Conservation (phyloP, 2,329 filamentous ascomycete genomes). For the Emergomyces orientalis region DNA sequence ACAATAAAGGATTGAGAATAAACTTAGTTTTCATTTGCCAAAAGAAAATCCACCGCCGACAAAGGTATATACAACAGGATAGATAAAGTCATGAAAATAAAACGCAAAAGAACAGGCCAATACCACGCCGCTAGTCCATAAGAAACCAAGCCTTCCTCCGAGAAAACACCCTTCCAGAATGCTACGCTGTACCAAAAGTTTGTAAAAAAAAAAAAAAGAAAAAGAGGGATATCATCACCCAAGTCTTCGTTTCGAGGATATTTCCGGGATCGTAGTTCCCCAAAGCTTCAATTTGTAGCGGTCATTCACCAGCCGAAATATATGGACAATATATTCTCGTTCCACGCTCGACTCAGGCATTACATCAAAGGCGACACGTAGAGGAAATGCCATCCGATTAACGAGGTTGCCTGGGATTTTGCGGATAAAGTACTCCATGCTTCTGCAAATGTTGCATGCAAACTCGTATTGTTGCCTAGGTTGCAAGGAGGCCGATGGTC, state of each 20-base stretch:
- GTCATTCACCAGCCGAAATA: conserved; percentile 16
- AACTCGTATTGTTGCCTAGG: conserved; percentile 21
- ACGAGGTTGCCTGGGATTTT: conserved; percentile 22
- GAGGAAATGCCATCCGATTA: conserved; percentile 24
- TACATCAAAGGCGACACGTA: conserved; percentile 22
- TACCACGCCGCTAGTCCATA: background rate
- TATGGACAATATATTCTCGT: conserved; percentile 19
- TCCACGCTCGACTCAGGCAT: conserved; percentile 23
- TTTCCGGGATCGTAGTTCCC: conserved; percentile 8
- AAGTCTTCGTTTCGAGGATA: background rate
- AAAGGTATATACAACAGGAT: background rate
- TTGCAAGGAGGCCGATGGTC: conserved; percentile 18
- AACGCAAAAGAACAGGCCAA: background rate
- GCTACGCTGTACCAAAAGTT: background rate
- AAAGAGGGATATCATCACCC: background rate
- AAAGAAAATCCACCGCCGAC: background rate
- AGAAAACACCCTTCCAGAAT: background rate
- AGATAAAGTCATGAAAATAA: background rate
- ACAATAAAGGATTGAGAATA: background rate
- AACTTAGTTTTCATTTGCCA: background rate
- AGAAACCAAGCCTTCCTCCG: background rate
- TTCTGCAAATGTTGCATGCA: conserved; percentile 26
- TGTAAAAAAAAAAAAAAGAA: background rate
- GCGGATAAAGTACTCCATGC: conserved; percentile 23
- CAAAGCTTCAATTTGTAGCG: conserved; percentile 8